Conservation (phyloP, 495 filamentous ascomycete species). For the Trichoderma gamsii region DNA sequence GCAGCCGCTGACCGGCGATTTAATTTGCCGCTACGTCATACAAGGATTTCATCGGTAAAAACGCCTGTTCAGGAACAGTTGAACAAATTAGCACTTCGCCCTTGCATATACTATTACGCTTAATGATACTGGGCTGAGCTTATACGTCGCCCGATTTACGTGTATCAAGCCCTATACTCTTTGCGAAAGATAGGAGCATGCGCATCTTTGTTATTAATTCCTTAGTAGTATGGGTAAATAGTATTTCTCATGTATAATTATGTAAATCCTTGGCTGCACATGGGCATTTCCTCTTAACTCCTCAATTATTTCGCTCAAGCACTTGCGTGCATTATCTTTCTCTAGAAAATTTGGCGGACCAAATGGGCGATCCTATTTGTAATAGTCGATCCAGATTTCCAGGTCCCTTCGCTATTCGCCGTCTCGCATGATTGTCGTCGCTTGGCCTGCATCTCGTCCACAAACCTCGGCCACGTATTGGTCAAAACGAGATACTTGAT, state of each 20-base stretch:
- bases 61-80: not conserved
- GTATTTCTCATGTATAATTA: not conserved
- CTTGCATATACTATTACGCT: not conserved
- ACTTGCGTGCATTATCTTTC: not conserved
- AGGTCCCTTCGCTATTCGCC: not conserved
- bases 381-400: not conserved
- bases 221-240: not conserved
- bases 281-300: too few relatives aligned
- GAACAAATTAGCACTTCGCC: not conserved
- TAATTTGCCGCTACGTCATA: not conserved
- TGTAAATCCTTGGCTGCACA: too few relatives aligned
- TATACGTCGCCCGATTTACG: not conserved
- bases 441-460: conserved; percentile 8
- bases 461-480: conserved; percentile 17
- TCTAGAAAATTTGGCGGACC: not conserved
- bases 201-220: not conserved
- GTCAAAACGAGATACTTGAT: conserved; percentile 17
- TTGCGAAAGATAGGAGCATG: not conserved
- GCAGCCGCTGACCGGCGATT: not conserved
- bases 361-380: not conserved
- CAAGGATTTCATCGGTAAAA: not conserved
- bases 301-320: not conserved
- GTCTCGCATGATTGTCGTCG: not conserved
- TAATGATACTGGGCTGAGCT: not conserved
- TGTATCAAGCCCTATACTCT: not conserved